Evolutionary conservation across 1,284 basidiomycete species (phyloP).

Genomic region (Malassezia psittaci): DNA sequence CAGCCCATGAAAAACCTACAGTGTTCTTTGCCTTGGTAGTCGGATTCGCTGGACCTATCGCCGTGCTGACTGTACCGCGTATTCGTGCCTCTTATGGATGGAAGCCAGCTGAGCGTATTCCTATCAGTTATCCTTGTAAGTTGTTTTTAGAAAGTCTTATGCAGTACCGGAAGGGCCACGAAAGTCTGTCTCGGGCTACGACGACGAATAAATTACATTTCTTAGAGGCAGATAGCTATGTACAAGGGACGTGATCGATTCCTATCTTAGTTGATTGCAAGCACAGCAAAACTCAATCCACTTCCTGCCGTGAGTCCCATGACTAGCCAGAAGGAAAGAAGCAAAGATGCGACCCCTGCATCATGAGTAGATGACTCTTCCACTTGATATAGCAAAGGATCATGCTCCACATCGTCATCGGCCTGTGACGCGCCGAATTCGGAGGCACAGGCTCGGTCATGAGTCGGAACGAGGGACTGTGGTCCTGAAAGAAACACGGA

Average conservation of each 20-base stretch:
- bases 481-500: conserved; percentile 23
- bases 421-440: background rate
- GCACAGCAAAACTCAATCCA: conserved; percentile 11
- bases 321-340: conserved; percentile 25
- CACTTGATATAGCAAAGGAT: background rate
- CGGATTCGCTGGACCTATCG: conserved; percentile 58
- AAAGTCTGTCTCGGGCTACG: conserved; percentile 32
- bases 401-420: conserved; percentile 2
- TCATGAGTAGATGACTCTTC: conserved; percentile 5
- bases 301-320: conserved; percentile 21
- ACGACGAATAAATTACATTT: conserved; percentile 24
- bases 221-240: background rate
- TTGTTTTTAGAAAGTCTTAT: conserved; percentile 18
- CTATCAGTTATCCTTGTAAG: conserved; percentile 76
- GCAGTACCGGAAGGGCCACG: conserved; percentile 37
- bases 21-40: conserved; percentile 77
- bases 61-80: conserved; percentile 67
- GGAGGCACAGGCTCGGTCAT: background rate
- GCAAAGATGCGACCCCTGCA: conserved; percentile 9
- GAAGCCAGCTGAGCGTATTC: conserved; percentile 62
- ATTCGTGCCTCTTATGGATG: conserved; percentile 65
- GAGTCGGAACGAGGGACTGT: background rate
- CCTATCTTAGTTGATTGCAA: background rate
- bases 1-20: conserved; percentile 82
- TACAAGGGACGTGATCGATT: no score